phyloP scores from a whole-genome alignment of 179 eudicot species.

The Corrigiola litoralis region DNA sequence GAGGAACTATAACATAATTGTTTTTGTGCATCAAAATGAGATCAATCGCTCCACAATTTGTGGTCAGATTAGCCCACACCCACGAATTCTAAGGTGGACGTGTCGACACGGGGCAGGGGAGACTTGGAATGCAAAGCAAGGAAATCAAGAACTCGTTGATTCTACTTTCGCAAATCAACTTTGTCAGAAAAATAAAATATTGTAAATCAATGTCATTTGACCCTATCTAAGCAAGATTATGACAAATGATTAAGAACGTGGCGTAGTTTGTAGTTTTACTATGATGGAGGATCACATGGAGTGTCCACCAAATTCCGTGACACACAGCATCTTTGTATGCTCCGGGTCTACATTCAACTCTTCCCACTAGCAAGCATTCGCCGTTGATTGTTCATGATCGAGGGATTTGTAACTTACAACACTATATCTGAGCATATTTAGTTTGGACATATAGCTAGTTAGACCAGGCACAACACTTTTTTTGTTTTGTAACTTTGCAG shows the following conservation, averaged over 20 bases:
- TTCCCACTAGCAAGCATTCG: not conserved
- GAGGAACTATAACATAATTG: no score
- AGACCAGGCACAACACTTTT: no score
- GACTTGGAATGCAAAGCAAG: slow-evolving; percentile 11
- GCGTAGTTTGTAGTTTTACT: not conserved
- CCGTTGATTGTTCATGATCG: not conserved
- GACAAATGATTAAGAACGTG: slow-evolving; percentile 17
- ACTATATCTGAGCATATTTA: no score
- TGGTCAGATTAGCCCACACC: not conserved
- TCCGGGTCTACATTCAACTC: slow-evolving; percentile 1
- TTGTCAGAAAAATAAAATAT: no score
- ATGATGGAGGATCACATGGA: slow-evolving; percentile 10
- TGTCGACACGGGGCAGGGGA: not conserved
- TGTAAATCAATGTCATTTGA: no score
- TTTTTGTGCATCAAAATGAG: not conserved
- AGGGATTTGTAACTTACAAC: no score
- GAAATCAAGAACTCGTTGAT: no score
- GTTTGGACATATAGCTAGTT: not conserved
- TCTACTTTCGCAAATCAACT: no score
- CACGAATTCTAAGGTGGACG: not conserved
- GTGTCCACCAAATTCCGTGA: not conserved
- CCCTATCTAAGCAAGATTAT: not conserved
- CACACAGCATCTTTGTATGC: not conserved
- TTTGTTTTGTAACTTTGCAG: no score
- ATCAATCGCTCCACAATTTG: slow-evolving; percentile 16